Evolutionary conservation across 306 rosid species (phyloP), one percentile per base, ranked within the genome.

Genomic region (Quercus alba): DNA sequence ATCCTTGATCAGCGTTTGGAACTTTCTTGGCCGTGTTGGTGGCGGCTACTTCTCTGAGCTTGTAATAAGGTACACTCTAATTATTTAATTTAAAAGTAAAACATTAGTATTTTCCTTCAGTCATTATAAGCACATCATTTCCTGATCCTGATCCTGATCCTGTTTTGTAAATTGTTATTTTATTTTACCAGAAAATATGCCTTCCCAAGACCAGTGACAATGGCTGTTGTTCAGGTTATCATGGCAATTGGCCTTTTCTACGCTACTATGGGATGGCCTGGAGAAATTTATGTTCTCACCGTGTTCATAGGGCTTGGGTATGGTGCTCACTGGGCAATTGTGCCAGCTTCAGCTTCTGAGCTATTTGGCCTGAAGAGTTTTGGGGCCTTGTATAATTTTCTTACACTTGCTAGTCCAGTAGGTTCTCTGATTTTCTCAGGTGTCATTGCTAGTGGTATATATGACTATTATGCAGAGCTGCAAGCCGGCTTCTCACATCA

Each of bases 21-120:
- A 94, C 87, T 94, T 92, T 87, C 94, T 94, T 2, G 97, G 98
- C 71, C 98, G 97, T 28, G 92, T 94, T 44, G 97, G 91, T 30
- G 97, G 94, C 0, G 97, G 98, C 71, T 94, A 82, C 83, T 86
- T 92, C 83, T 94, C 97, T 2, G 97, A 94, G 85, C 64, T 92
- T 74, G 75, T 92, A 62, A 88, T 87, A 72, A 94, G 98, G 97
- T 94, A 79, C 54, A 25, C 59, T 30, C 21, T 75, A 44, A 56
- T 3, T 74, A 26, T 70, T 17, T 66, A 56, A 38, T 58, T 15
- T 75, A 11, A n/a, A 30, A 55, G 4, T 13, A 9, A 9, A 8
- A 56, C 6, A 35, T 33, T 13, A 2, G 5, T 15, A 64, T 64
- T 64, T 28, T 64, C 23, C 25, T 67, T 33, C 71, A 19, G 25